Base-by-base conservation (phyloP, 257 asterid genomes). In the Petunia axillaris region DNA sequence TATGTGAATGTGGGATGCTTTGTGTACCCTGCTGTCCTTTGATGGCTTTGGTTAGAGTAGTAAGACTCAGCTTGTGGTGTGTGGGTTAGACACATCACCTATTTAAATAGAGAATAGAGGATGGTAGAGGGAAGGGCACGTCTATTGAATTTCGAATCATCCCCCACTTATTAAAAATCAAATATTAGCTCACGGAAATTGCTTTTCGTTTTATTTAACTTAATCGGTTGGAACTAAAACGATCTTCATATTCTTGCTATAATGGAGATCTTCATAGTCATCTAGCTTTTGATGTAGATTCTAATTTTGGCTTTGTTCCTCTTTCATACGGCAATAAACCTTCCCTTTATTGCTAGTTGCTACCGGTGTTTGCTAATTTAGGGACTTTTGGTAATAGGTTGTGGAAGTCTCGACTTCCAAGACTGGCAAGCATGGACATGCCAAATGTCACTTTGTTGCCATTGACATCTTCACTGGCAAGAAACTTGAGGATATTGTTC, bases 351-450 rank as follows among this genome's bases (percentile, higher is more conserved):
- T 40, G 6, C 6, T 64, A 16, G 41, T 6, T 64, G 70, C 8
- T 76, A 39, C 40, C 11, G 5, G 58, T 75, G 11, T 40, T 64
- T 64, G 41, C 41, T 76, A 58, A 76, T 58, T 8, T 53, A 1
- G 5, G 15, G 67, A 55, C 64, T 57, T 53, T 37, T 14, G 9
- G 46, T n/a, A 41, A 63, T 87, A 93, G 94, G 97, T 93, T 81
- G 97, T 93, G 36, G 96, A 93, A 84, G 98, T 93, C 71, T 93
- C 97, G 7, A 93, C 98, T 62, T 93, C 98, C 89, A 93, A 93
- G 86, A 93, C 98, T 9, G 98, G 98, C 64, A 93, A 91, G 97
- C 97, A 93, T 16, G 97, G 98, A 0, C 97, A 93, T 25, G 98
- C 98, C 2, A 93, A 93, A 76, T 93, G 98, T 81, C 98, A 93